Conservation (phyloP, 2,329 filamentous ascomycete species). For the Phyllosticta ampelicida region DNA sequence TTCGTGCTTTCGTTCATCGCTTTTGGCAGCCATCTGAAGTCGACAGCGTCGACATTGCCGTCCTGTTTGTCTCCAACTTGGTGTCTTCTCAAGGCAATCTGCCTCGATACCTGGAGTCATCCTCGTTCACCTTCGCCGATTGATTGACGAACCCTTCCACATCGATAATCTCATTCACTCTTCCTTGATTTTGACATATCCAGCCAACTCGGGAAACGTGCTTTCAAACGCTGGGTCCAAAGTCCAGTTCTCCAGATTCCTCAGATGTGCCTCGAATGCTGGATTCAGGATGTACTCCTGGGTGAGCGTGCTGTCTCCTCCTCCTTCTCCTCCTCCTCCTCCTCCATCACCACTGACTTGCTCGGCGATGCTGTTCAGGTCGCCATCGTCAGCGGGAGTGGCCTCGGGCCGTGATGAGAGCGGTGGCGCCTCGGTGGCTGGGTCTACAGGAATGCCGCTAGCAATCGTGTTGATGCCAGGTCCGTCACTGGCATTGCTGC, state of each 20-base stretch:
- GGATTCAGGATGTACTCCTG: constrained; percentile 73
- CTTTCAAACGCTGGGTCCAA: constrained; percentile 58
- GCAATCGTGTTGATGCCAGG: constrained; percentile 6
- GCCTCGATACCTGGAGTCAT: too few relatives aligned
- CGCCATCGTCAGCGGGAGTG: not conserved
- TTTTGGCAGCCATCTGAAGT: too few relatives aligned
- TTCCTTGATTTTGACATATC: constrained; percentile 24
- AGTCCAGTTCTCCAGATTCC: constrained; percentile 70
- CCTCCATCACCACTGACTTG: not conserved
- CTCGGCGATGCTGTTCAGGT: not conserved
- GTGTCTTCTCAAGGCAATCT: too few relatives aligned
- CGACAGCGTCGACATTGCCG: too few relatives aligned
- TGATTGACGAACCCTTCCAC: too few relatives aligned
- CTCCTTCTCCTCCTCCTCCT: too few relatives aligned
- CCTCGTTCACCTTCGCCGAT: too few relatives aligned
- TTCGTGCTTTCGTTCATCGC: too few relatives aligned
- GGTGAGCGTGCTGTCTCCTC: constrained; percentile 14
- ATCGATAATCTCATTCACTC: not conserved
- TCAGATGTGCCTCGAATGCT: constrained; percentile 71
- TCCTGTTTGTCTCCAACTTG: too few relatives aligned
- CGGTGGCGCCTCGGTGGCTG: constrained; percentile 3
- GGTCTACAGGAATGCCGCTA: constrained; percentile 5
- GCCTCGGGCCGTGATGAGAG: not conserved
- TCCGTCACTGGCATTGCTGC: not conserved
- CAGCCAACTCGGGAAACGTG: constrained; percentile 48